Base-by-base conservation (phyloP, 345 rosid genomes). In the Excoecaria cochinchinensis region DNA sequence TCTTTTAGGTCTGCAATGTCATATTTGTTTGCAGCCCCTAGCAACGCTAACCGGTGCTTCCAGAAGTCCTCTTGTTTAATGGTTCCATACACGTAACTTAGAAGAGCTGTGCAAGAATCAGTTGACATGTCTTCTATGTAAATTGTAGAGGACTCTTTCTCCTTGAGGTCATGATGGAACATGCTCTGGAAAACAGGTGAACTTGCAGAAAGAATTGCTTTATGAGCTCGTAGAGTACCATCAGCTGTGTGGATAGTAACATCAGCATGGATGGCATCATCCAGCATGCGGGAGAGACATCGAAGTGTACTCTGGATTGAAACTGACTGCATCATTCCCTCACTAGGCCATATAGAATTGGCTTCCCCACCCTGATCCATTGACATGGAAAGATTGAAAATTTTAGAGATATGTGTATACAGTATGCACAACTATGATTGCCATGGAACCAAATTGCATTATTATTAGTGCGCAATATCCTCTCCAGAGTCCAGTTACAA, bases 111-210 rank as follows among this genome's bases (percentile, higher is more conserved):
- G 86, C 99, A 95, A 64, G 97, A 88, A 70, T 92, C 99, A 22
- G 79, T 78, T 0, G 94, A 88, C 95, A 95, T 92, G 85, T 95
- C 97, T 48, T 90, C 87, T 44, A 92, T 95, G 84, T 76, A 76
- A 76, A 95, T 91, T 17, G 85, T 86, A 72, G 99, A 94, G 3
- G 95, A 92, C 65, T 87, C 99, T 76, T 94, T 92, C 69, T 95
- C 99, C 89, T 75, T 91, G 81, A 95, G 99, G 85, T 91, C 65
- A 42, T 92, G 99, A 71, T 81, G 87, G 86, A 91, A 92, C 97
- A 95, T 95, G 86, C 97, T 91, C 82, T 83, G 86, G 78, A 95
- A 95, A 57, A 95, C 99, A 0, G 89, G 93, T 12, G 97, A 95
- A 86, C 97, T 90, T 16, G 99, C 91, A 0, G 97, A 84, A 42